These are phyloP conservation scores for Vaccinium macrocarpon DNA, from an alignment of 148 eudicot species.

Conservation along the genomic window DNA sequence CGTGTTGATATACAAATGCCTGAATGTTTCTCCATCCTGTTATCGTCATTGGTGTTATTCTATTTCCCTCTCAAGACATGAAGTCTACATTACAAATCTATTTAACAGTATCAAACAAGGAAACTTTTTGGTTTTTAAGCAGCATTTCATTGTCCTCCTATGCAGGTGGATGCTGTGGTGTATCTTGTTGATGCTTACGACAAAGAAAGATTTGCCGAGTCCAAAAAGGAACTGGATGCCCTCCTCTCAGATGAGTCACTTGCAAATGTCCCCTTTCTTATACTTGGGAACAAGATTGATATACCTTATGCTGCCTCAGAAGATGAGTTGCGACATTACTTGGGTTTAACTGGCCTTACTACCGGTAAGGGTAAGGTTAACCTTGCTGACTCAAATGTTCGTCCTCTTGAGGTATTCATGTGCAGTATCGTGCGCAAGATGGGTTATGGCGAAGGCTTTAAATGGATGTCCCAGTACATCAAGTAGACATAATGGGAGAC, in stretches of 20 bases:
- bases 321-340: conserved; percentile 53
- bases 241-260: conserved; percentile 60
- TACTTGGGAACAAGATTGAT: conserved; percentile 55
- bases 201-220: conserved; percentile 68
- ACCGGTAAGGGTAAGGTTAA: conserved; percentile 73
- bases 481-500: conserved; percentile 24
- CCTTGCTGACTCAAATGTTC: conserved; percentile 50
- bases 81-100: neutral
- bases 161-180: conserved; percentile 71
- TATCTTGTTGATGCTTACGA: conserved; percentile 71
- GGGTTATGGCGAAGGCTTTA: conserved; percentile 81
- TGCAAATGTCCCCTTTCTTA: conserved; percentile 60
- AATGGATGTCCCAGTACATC: conserved; percentile 75
- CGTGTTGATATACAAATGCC: neutral
- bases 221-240: conserved; percentile 63
- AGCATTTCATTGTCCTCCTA: neutral
- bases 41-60: neutral
- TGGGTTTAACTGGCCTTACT: conserved; percentile 54
- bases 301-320: conserved; percentile 50
- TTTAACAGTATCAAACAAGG: neutral
- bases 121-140: neutral
- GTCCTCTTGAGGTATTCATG: conserved; percentile 73
- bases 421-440: conserved; percentile 79
- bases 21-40: conserved; percentile 6
- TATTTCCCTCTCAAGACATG: neutral